Evolutionary conservation across 1,284 basidiomycete species (phyloP), one percentile per base, ranked within the genome.

Genomic region (Waitea zeae): DNA sequence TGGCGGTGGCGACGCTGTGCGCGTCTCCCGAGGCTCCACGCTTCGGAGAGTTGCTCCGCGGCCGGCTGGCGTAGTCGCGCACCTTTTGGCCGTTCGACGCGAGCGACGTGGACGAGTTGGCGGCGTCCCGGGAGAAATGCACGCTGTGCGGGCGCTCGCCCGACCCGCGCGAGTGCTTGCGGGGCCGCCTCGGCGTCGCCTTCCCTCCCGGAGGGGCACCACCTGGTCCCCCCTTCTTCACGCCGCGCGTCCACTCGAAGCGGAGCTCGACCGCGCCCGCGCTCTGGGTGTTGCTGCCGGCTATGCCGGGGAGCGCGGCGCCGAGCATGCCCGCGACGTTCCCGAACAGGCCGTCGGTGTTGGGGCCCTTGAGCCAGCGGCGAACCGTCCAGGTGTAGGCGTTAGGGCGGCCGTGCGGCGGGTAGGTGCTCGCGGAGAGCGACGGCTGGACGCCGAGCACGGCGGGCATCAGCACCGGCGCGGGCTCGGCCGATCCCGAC

Each of bases 381-480:
- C 74, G 62, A 13, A 89, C 72, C 3, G 81, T 64, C 84, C 87
- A 93, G 3, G 82, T 70, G 46, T 92, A 90, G 45, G 71, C 67
- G 54, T 57, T 52, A 44, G 76, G 57, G 12, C 73, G 59, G 2
- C 58, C 59, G 3, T 44, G 50, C 18, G 61, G 59, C 12, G 62
- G 59, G 36, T 49, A 47, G 5, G 48, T 44, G 3, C 58, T 48
- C 12, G 65, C 56, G 36, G 54, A 57, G 12, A 67, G 56, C 0
- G 61, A 58, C 1, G 78, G 62, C 42, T 79, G 67, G 34, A 79
- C 66, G 11, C 78, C 77, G 3, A 82, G 61, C 3, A 79, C 56
- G 1, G 72, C 60, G 0, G 70, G 66, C 29, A 72, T 64, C 15
- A 73, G 42, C 19, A 46, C 35, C 9, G 29, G 29, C 29, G 45